Base-by-base conservation (phyloP, 805 yeast genomes). In the Teunomyces pallodes region DNA sequence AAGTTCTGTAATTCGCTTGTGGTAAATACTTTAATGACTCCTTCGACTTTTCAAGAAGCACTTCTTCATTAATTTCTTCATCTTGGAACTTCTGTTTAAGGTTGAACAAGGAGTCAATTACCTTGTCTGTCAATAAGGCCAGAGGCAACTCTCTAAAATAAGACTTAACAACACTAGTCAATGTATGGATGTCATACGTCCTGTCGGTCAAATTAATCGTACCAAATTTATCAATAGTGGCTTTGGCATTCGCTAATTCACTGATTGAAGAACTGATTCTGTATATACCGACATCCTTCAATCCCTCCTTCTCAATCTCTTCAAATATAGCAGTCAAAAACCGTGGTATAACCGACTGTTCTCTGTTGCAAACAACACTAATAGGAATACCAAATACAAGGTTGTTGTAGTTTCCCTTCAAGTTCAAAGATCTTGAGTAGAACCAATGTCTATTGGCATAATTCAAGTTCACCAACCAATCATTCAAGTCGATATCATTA, bases 211-310 rank as follows among this genome's bases (percentile, higher is more conserved):
- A 73, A 54, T 76, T 71, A 49, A 79, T 65, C 41, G 69, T 69
- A 3, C 84, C 84, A 5, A 61, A 49, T 46, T 62, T 64, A 55
- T 81, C 81, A 47, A 81, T 76, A 45, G 67, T 69, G 1, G 66
- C 59, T 53, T 71, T 77, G 47, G 78, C 65, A 39, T 67, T 66
- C 42, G 60, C 68, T 52, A 81, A 67, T 32, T 76, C 79, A 49
- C 75, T 69, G 26, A 79, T 53, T 0, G 83, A 77, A 0, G 83
- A 77, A 59, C 82, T 76, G 52, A 79, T 80, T 63, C 98, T 81
- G 64, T 92, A 92, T 10, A 92, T 74, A 13, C 98, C 98, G 46
- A 89, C 87, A 61, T 91, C 97, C 55, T 89, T 90, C 27, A 92
- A 64, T 0, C 98, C 97, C 46, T 91, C 80, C n/a, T 74, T 67